These are phyloP conservation scores for Cynanchum wilfordii DNA, from an alignment of 257 asterid genomes.

Conservation along the genomic window DNA sequence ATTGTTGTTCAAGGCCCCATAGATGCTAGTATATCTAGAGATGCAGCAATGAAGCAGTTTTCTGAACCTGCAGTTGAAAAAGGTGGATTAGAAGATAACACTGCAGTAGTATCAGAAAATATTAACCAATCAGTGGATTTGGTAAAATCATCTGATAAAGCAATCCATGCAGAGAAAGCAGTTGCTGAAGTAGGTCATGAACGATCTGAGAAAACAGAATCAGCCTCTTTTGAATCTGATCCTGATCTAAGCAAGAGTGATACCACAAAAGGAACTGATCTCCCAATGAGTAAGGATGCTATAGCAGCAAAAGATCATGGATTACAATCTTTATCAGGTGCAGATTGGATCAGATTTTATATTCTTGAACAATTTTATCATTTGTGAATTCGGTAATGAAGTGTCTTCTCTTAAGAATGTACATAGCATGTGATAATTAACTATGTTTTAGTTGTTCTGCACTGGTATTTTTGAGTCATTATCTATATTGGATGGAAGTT, in stretches of 20 bases:
- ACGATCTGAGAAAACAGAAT: conserved; percentile 22
- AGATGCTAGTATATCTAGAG: conserved; percentile 3
- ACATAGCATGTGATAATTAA: not conserved
- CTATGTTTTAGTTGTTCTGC: not conserved
- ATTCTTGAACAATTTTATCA: conserved; percentile 8
- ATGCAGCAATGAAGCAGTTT: conserved; percentile 8
- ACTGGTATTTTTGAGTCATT: not conserved
- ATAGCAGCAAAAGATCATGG: conserved; percentile 17
- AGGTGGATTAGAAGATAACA: conserved; percentile 12
- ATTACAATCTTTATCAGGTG: conserved; percentile 16
- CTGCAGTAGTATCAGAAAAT: conserved; percentile 21
- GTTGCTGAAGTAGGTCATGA: conserved; percentile 24
- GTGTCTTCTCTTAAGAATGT: not conserved
- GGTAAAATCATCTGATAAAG: conserved; percentile 29
- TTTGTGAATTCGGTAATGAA: not conserved
- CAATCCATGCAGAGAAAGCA: conserved; percentile 26
- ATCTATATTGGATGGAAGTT: not conserved
- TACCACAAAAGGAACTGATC: conserved; percentile 31
- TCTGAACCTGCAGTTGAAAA: conserved; percentile 20
- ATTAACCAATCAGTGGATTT: conserved; percentile 26
- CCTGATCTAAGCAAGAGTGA: conserved; percentile 26
- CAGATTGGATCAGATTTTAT: conserved; percentile 29
- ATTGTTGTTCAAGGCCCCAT: not conserved
- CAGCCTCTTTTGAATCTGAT: conserved; percentile 18
- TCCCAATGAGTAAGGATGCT: conserved; percentile 30